phyloP scores from a whole-genome alignment of 2,329 filamentous ascomycete species.

The Colletotrichum musicola region DNA sequence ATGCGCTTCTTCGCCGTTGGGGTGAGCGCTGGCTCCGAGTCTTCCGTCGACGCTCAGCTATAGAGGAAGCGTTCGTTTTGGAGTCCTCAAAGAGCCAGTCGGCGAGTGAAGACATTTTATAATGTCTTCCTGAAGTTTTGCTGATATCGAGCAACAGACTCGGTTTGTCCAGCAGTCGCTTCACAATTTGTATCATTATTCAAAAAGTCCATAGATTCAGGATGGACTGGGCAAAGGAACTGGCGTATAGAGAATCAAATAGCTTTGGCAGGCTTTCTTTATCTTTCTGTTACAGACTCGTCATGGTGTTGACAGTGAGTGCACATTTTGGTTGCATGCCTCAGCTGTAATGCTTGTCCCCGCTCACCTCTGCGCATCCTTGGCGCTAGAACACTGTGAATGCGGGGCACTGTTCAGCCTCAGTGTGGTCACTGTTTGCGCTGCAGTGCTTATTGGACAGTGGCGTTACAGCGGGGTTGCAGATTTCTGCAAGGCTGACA shows the following conservation, averaged over 20 bases:
- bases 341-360: background rate
- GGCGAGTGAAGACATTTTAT: background rate
- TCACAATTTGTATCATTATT: constrained; percentile 24
- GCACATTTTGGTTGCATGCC: no score
- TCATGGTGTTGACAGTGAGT: background rate
- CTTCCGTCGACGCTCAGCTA: constrained; percentile 83
- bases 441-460: constrained; percentile 31
- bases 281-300: background rate
- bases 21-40: constrained; percentile 88
- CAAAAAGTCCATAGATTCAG: constrained; percentile 9
- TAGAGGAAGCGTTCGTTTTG: constrained; percentile 79
- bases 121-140: constrained; percentile 10
- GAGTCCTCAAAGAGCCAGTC: constrained; percentile 47
- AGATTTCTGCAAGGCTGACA: constrained; percentile 40
- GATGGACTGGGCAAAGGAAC: constrained; percentile 7
- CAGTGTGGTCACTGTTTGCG: constrained; percentile 24
- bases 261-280: background rate
- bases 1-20: constrained; percentile 81
- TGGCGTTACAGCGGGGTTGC: constrained; percentile 24
- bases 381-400: background rate
- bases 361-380: constrained; percentile 8
- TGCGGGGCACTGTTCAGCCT: constrained; percentile 36
- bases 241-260: background rate
- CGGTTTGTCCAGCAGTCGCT: background rate
- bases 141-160: background rate